Percentiles rank a stretch among this genome's conserved stretches.
Evolutionary conservation across 768 basidiomycete species (phyloP).

Genomic region (Gloeophyllum trabeum): DNA sequence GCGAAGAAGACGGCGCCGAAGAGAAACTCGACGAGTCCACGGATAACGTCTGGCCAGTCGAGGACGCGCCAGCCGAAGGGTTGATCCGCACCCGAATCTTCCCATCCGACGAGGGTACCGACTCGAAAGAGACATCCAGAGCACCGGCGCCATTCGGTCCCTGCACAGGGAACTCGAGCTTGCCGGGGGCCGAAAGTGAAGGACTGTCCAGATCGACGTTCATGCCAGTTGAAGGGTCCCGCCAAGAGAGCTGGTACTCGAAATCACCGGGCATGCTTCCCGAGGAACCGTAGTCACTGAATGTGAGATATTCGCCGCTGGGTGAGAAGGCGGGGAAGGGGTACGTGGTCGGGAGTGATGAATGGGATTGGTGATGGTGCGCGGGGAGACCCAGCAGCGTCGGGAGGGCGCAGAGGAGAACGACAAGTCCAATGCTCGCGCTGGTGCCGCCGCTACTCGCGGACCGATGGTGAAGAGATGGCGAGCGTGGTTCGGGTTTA

Average conservation of each 20-base stretch:
- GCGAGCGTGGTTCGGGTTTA: too few species aligned
- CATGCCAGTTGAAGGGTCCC: too few species aligned
- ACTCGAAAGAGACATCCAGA: slow-evolving; percentile 69
- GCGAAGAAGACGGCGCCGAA: slow-evolving; percentile 13
- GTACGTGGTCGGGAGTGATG: slow-evolving; percentile 35
- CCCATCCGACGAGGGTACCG: slow-evolving; percentile 50
- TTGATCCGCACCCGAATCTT: slow-evolving; percentile 69
- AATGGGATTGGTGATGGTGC: slow-evolving; percentile 17
- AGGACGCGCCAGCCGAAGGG: slow-evolving; percentile 24
- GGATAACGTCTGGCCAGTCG: slow-evolving; percentile 25
- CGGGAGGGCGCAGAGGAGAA: slow-evolving; percentile 68
- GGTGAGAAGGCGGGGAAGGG: slow-evolving; percentile 36
- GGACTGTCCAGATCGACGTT: slow-evolving; percentile 16
- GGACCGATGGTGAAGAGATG: too few species aligned
- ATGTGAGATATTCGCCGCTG: slow-evolving; percentile 19
- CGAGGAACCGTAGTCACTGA: neutral
- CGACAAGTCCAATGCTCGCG: slow-evolving; percentile 25
- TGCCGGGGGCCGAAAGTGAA: slow-evolving; percentile 7
- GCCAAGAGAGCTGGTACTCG: too few species aligned
- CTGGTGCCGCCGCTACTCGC: too few species aligned
- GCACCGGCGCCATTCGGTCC: too few species aligned
- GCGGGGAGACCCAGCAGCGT: slow-evolving; percentile 59
- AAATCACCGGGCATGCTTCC: too few species aligned
- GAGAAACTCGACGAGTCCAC: slow-evolving; percentile 22
- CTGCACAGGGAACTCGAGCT: too few species aligned